These are phyloP conservation scores for Chlamydomonas sp. DNA, from an alignment of 139 green algal species.

Conservation along the genomic window DNA sequence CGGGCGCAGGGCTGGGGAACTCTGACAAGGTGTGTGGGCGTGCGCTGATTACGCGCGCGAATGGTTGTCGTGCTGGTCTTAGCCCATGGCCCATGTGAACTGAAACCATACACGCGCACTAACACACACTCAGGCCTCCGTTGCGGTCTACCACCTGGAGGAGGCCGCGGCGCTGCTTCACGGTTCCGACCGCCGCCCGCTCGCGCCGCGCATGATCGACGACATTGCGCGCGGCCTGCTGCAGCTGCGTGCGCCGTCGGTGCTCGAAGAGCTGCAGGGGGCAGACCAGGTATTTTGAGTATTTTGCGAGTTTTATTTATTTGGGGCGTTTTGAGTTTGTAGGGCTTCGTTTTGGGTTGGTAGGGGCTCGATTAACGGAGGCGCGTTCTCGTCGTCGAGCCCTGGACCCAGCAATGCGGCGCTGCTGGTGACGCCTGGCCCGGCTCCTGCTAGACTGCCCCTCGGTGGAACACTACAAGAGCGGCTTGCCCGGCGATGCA, in stretches of 20 bases:
- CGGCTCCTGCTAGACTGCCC: neutral
- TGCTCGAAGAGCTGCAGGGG: slow-evolving; percentile 34
- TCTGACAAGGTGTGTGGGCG: too few relatives aligned
- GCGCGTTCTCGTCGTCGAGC: too few relatives aligned
- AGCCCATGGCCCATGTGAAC: too few relatives aligned
- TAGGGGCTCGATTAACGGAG: too few relatives aligned
- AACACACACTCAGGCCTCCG: slow-evolving; percentile 17
- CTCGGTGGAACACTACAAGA: too few relatives aligned
- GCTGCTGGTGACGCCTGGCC: neutral
- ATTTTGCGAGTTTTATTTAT: neutral
- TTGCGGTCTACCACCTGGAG: slow-evolving; percentile 33
- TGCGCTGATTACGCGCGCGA: too few relatives aligned
- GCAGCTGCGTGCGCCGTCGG: slow-evolving; percentile 31
- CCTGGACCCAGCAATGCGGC: slow-evolving; percentile 1
- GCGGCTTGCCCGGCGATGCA: too few relatives aligned
- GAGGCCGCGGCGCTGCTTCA: slow-evolving; percentile 47
- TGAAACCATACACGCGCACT: too few relatives aligned
- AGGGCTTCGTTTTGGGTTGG: too few relatives aligned
- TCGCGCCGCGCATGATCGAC: slow-evolving; percentile 39
- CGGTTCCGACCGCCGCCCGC: slow-evolving; percentile 10
- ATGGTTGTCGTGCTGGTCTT: too few relatives aligned
- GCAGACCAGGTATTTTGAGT: slow-evolving; percentile 14
- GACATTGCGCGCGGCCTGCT: slow-evolving; percentile 44
- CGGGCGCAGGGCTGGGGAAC: neutral
- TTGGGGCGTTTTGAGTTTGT: neutral